phyloP scores from a whole-genome alignment of 2,329 filamentous ascomycete genomes.

The Fusarium buxicola region DNA sequence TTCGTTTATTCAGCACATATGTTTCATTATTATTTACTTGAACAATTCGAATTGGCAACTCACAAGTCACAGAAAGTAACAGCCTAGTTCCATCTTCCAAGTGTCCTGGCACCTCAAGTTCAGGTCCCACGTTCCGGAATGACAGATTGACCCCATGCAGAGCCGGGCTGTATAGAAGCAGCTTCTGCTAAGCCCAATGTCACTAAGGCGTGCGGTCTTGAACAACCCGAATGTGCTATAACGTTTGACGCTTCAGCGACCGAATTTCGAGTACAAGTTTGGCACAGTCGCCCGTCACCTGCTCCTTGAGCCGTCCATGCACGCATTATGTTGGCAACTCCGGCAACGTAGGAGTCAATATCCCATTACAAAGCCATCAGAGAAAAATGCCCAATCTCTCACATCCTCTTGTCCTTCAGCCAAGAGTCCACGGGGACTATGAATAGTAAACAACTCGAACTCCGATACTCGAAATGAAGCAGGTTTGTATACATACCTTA shows the following conservation, averaged over 20 bases:
- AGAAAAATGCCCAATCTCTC: constrained; percentile 37
- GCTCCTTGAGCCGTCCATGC: constrained; percentile 49
- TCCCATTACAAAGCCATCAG: constrained; percentile 49
- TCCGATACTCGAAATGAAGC: neutral
- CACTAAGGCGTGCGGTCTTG: constrained; percentile 27
- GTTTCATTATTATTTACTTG: too few species aligned
- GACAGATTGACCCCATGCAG: too few species aligned
- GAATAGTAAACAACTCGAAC: neutral
- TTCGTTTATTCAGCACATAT: too few species aligned
- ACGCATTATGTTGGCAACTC: constrained; percentile 47
- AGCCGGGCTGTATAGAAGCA: too few species aligned
- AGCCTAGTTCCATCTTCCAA: too few species aligned
- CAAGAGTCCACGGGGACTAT: constrained; percentile 18
- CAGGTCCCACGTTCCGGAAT: too few species aligned
- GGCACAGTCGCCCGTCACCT: constrained; percentile 49
- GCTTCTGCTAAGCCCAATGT: neutral
- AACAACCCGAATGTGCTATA: constrained; percentile 42
- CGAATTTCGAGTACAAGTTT: constrained; percentile 47
- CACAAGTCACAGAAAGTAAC: too few species aligned
- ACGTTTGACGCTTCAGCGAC: constrained; percentile 37
- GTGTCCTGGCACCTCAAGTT: too few species aligned
- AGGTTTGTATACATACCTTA: neutral
- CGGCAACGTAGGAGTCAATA: constrained; percentile 47
- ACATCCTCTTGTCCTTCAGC: constrained; percentile 16
- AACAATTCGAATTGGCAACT: too few species aligned